These are phyloP conservation scores for Starmerella bacillaris DNA, from an alignment of 805 yeast species.

Conservation along the genomic window DNA sequence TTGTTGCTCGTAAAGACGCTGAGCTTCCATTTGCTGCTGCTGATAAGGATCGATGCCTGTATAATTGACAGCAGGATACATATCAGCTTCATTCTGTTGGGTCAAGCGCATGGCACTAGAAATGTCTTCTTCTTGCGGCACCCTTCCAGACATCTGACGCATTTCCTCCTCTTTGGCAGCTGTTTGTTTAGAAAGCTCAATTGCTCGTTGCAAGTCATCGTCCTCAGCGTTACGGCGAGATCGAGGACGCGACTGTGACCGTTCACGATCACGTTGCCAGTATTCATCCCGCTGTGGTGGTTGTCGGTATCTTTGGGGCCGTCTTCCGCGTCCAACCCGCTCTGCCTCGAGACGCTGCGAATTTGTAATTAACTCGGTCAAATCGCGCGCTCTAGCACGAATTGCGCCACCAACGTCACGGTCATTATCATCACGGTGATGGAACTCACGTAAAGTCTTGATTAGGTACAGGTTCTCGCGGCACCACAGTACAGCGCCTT, in stretches of 20 bases:
- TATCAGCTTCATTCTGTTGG: constrained; percentile 39
- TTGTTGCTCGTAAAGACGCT: constrained; percentile 26
- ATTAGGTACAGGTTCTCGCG: constrained; percentile 73
- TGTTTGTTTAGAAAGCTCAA: constrained; percentile 61
- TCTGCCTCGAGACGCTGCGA: constrained; percentile 64
- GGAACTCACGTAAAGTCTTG: constrained; percentile 81
- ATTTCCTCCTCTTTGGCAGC: constrained; percentile 59
- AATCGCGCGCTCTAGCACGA: constrained; percentile 76
- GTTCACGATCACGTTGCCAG: background rate
- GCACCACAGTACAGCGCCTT: constrained; percentile 80
- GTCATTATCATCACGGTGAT: constrained; percentile 57
- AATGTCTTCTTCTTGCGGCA: constrained; percentile 28
- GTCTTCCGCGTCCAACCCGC: constrained; percentile 26
- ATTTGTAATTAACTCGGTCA: constrained; percentile 61
- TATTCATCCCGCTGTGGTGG: constrained; percentile 10
- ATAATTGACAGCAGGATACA: constrained; percentile 8
- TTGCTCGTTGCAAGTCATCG: constrained; percentile 59
- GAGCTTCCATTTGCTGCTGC: constrained; percentile 16
- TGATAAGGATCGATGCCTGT: constrained; percentile 2
- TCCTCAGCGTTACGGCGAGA: constrained; percentile 32
- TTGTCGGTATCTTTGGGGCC: constrained; percentile 6
- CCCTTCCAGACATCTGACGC: constrained; percentile 25
- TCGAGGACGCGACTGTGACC: constrained; percentile 19
- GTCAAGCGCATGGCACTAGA: constrained; percentile 53
- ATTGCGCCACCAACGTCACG: constrained; percentile 76